A percentile compares a stretch with the other conserved stretches of the same genome.
These are phyloP conservation scores for Rubia balearica DNA, from an alignment of 305 asterid species.

Conservation along the genomic window DNA sequence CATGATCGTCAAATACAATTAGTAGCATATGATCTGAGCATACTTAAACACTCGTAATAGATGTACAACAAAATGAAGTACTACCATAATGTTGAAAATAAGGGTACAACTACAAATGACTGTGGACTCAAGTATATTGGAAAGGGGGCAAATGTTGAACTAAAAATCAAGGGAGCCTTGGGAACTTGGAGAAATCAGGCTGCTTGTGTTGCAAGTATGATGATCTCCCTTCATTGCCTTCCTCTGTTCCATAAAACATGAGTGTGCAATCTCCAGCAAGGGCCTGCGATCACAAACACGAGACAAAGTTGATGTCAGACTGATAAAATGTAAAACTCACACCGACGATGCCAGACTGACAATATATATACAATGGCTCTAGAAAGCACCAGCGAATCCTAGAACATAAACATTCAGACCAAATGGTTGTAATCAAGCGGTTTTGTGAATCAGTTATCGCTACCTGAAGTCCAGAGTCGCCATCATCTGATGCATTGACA, in stretches of 20 bases:
- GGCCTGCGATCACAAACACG: slow-evolving; percentile 31
- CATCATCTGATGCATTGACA: slow-evolving; percentile 88
- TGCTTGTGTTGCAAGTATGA: slow-evolving; percentile 54
- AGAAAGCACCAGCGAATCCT: too few species aligned
- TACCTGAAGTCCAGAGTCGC: slow-evolving; percentile 97
- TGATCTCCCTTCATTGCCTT: slow-evolving; percentile 73
- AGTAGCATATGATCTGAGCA: slow-evolving; percentile 7
- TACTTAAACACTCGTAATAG: neutral
- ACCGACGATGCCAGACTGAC: too few species aligned
- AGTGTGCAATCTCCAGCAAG: slow-evolving; percentile 89
- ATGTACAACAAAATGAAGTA: neutral
- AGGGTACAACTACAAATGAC: neutral
- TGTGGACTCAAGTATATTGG: neutral
- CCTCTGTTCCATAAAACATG: slow-evolving; percentile 78
- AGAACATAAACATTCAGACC: too few species aligned
- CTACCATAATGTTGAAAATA: neutral
- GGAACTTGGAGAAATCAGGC: slow-evolving; percentile 82
- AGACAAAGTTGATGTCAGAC: neutral
- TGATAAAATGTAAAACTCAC: too few species aligned
- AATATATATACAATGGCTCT: too few species aligned
- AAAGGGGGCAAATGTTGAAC: neutral
- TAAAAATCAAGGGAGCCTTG: slow-evolving; percentile 45
- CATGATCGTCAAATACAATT: neutral
- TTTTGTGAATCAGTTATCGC: neutral
- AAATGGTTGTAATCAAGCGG: too few species aligned